These are phyloP conservation scores for Nidula niveotomentosa DNA, from an alignment of 1,284 basidiomycete genomes.

Conservation along the genomic window DNA sequence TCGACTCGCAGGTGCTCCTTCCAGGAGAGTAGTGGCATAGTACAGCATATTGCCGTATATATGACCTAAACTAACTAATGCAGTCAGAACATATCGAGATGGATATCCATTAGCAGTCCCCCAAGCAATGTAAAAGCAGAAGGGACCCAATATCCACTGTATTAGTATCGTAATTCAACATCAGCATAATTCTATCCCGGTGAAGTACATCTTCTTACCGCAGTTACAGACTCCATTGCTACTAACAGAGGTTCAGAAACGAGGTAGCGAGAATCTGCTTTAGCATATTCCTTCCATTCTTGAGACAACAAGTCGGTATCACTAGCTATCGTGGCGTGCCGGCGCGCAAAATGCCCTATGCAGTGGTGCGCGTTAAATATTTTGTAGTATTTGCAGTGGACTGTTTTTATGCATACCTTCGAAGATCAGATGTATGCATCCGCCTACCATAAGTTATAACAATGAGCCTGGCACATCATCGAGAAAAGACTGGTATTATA, in stretches of 20 bases:
- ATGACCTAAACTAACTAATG: slow-evolving; percentile 8
- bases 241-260: slow-evolving; percentile 7
- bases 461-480: neutral
- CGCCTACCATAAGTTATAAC: slow-evolving; percentile 2
- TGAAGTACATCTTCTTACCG: slow-evolving; percentile 1
- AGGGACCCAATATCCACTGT: slow-evolving; percentile 7
- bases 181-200: no score
- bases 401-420: slow-evolving; percentile 4
- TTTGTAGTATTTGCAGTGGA: neutral
- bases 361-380: neutral
- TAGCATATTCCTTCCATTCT: slow-evolving; percentile 12
- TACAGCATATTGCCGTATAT: slow-evolving; percentile 11
- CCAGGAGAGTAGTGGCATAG: slow-evolving; percentile 7
- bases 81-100: slow-evolving; percentile 7
- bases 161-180: neutral
- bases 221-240: slow-evolving; percentile 6
- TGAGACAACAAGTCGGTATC: slow-evolving; percentile 7
- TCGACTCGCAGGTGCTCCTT: slow-evolving; percentile 8
- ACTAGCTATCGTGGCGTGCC: slow-evolving; percentile 4
- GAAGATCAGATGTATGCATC: slow-evolving; percentile 10
- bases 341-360: slow-evolving; percentile 8
- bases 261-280: slow-evolving; percentile 10
- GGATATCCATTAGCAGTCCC: slow-evolving; percentile 5
- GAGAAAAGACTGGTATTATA: neutral
- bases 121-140: slow-evolving; percentile 8